Evolutionary conservation across 306 rosid genomes (phyloP), one percentile per base, ranked within the genome.

Genomic region (Cucumis melo): DNA sequence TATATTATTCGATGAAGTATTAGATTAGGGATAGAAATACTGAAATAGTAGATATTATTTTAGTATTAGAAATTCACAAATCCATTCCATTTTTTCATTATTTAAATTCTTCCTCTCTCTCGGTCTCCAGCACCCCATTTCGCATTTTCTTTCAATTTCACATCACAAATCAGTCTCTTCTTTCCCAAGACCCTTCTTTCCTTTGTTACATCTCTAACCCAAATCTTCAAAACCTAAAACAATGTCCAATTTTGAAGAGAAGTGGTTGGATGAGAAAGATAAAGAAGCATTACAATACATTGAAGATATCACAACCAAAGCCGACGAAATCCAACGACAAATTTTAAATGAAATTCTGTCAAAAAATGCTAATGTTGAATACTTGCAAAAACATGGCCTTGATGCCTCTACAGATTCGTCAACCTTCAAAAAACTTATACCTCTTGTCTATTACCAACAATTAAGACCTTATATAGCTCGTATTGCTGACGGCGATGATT

Each of bases 401-500:
- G 2, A 12, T 14, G 65, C 9, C 8, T 13, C 65, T 13, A 59
- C 65, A 6, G n/a, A 59, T 24, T 8, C 9, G 12, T 13, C 65
- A 5, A 27, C 65, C 8, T 59, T 59, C 65, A 59, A 59, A 6
- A 59, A 59, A 1, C 36, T 24, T 59, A 24, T 59, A 24, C 65
- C 65, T 12, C 4, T 13, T 13, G 10, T 59, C 34, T 59, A 10
- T 0, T 59, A 59, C 36, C 19, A 59, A 59, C 19, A 24, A 24
- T 13, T 59, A 13, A 59, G 15, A 59, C 65, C 65, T 73, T 78
- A 89, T 78, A 78, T 89, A n/a, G 86, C 84, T 79, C 94, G 91
- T 61, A 86, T 87, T 23, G 90, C 89, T 27, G 65, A 78, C 58
- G 94, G 91, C 12, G 94, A 87, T 74, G 73, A 79, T 23, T 84